Evolutionary conservation across 1,284 basidiomycete species (phyloP), one percentile per base, ranked within the genome.

Genomic region (Puccinia polysora): DNA sequence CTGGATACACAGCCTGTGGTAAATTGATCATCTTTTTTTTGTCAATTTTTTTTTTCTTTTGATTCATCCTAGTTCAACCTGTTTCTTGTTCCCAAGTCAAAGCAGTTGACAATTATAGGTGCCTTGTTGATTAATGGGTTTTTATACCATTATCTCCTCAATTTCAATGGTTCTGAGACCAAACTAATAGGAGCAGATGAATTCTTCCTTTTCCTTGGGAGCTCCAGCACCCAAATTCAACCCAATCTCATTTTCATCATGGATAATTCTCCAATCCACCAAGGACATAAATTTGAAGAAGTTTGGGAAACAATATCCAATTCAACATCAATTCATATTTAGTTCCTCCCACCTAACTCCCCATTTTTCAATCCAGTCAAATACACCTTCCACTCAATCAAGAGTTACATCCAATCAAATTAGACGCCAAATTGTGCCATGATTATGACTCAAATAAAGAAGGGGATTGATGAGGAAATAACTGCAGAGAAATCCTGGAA

Each of bases 241-340:
- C 2, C 8, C 7, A 38, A 60, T 23, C 23, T 38, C 14, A 43
- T 60, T 7, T 20, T 60, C 25, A 60, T 60, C 34, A 60, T 60
- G 58, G 58, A 60, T 28, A 60, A 60, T n/a, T 6, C 58, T 12
- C 58, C 58, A 43, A 65, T 65, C 1, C 63, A 65, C 20, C 6
- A n/a, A 2, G 63, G 63, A 47, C 18, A 40, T 14, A n/a, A 7
- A 28, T 65, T 65, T 38, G n/a, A 52, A 18, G 32, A 65, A 32
- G 28, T 30, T 10, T 20, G 28, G 4, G 18, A n/a, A 2, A 23
- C 32, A 6, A 15, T 65, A 8, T 7, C 49, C 2, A 15, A 2
- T 10, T 65, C 34, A 5, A 52, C 20, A 52, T 36, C 47, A 65
- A 65, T 52, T 43, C 23, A 45, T 4, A n/a, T 63, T 28, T 38